Base-by-base conservation (phyloP, 352 stramenopile genomes). In the Globisporangium radiosum region DNA sequence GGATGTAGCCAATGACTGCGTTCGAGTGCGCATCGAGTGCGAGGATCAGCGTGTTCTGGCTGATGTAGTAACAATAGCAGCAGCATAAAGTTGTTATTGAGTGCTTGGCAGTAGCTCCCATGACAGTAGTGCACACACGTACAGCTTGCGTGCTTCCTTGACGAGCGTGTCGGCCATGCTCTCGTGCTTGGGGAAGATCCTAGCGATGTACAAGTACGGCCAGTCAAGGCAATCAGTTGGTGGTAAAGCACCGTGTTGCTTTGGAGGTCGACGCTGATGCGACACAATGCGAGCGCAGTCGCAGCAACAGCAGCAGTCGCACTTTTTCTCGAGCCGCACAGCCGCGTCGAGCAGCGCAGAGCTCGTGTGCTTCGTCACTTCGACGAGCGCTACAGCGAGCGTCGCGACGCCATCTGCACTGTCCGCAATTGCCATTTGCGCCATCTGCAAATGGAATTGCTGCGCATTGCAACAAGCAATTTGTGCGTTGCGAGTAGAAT, bases 41-140 rank as follows among this genome's bases (percentile, higher is more conserved):
- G 40, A 81, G 58, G 15, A 78, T 25, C 53, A 85, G 43, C 39
- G 63, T 70, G 53, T 72, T 79, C 48, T 80, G 69, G 2, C 70
- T 79, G 7, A 42, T n/a, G 48, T 49, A 4, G 19, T 5, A 19
- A 5, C 17, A 39, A 7, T 5, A 38, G 25, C 25, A 33, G 25
- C 25, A 10, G 14, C 19, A 36, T 7, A 52, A 36, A 1, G 6
- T 9, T 10, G 33, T 3, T 19, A 45, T 9, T 42, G 25, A 59
- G 33, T 15, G 44, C 47, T 14, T 51, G n/a, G n/a, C 5, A 11
- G 5, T 13, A 25, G n/a, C 7, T 33, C 2, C 10, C n/a, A 37
- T 17, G 19, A 10, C n/a, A 52, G 7, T 8, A 43, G 39, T 43
- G 39, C 42, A 13, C 5, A 0, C 1, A 36, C 36, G 7, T 11